Evolutionary conservation across 148 eudicot genomes (phyloP).

Genomic region (Agrostemma githago): DNA sequence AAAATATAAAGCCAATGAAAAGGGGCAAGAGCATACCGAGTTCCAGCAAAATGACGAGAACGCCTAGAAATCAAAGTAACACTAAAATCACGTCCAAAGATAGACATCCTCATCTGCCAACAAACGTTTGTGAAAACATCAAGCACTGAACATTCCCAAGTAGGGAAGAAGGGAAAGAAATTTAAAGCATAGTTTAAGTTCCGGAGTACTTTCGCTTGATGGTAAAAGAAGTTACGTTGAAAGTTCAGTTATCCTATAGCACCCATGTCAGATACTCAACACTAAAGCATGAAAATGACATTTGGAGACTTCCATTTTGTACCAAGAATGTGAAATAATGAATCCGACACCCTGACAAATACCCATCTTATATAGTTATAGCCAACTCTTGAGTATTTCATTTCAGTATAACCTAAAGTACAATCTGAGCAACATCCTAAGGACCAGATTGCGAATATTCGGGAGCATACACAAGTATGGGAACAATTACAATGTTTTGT

Average conservation of each 20-base stretch:
- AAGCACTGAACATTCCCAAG: not conserved
- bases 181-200: not conserved
- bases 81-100: constrained; percentile 92
- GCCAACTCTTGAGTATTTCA: not conserved
- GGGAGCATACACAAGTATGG: constrained; percentile 1
- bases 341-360: not conserved
- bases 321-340: not conserved
- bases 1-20: not conserved
- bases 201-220: not conserved
- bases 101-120: constrained; percentile 67
- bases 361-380: not conserved
- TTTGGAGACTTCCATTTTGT: not conserved
- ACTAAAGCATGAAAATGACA: not conserved
- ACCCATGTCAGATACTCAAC: not conserved
- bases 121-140: constrained; percentile 7
- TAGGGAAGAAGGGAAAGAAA: not conserved
- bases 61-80: constrained; percentile 82
- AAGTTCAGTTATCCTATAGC: not conserved
- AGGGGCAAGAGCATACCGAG: constrained; percentile 51
- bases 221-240: not conserved
- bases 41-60: constrained; percentile 98
- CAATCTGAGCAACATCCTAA: not conserved
- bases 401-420: not conserved
- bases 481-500: not conserved
- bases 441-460: not conserved